A percentile compares a stretch with the other conserved stretches of the same genome.
Conservation (phyloP, 2,329 filamentous ascomycete genomes). For the Colletotrichum navitas region DNA sequence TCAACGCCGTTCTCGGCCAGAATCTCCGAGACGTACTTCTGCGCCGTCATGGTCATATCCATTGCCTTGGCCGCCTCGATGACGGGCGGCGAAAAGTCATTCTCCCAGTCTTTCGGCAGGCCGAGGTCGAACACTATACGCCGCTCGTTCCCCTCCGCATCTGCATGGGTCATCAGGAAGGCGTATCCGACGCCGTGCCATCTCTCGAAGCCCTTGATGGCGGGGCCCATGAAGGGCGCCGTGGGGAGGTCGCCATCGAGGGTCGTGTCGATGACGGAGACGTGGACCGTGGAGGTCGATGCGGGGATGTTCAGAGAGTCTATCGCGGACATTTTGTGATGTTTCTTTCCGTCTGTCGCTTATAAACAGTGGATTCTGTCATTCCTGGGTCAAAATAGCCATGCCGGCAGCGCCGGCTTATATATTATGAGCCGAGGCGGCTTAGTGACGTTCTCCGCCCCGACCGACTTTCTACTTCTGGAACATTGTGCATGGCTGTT, state of each 20-base stretch:
- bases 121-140: conserved; percentile 14
- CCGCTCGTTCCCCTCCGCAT: not conserved
- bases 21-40: conserved; percentile 27
- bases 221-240: conserved; percentile 14
- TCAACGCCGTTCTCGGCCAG: conserved; percentile 3
- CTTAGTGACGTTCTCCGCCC: not conserved
- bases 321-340: not conserved
- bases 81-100: conserved; percentile 2
- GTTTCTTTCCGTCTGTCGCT: no score
- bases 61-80: not conserved
- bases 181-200: conserved; percentile 17
- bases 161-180: conserved; percentile 7
- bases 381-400: not conserved
- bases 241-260: conserved; percentile 8
- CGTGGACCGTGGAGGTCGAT: not conserved
- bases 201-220: conserved; percentile 13
- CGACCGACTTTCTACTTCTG: not conserved
- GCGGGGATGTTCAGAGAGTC: conserved; percentile 1
- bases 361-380: rapidly evolving
- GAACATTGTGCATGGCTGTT: not conserved
- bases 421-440: not conserved
- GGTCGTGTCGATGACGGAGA: conserved; percentile 22
- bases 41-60: not conserved
- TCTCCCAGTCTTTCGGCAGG: conserved; percentile 5
- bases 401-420: not conserved